phyloP scores from a whole-genome alignment of 2,329 filamentous ascomycete species.

The Penicillium digitatum region DNA sequence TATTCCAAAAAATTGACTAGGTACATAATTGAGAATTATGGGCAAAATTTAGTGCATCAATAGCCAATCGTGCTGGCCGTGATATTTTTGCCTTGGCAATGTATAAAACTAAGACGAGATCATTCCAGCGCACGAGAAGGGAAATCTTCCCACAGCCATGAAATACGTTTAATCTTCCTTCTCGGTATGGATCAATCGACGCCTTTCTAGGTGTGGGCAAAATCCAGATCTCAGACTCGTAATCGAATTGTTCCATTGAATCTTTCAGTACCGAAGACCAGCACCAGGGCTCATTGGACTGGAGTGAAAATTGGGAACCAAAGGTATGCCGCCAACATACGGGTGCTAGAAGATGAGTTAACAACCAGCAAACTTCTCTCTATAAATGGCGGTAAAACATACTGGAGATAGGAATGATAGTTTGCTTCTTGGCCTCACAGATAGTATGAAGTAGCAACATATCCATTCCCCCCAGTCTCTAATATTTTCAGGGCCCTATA shows the following conservation, averaged over 20 bases:
- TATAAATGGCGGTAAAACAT: background rate
- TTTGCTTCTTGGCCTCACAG: background rate
- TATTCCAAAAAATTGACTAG: background rate
- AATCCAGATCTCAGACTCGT: too few relatives aligned
- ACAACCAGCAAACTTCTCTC: background rate
- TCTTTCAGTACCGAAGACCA: background rate
- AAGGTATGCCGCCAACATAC: background rate
- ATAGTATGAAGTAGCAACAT: background rate
- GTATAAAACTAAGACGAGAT: background rate
- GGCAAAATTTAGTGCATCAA: background rate
- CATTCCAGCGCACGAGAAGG: background rate
- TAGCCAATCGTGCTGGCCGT: background rate
- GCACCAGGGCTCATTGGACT: background rate
- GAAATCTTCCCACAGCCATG: background rate
- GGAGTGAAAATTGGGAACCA: background rate
- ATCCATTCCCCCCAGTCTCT: background rate
- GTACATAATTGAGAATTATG: background rate
- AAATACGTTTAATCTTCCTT: too few relatives aligned
- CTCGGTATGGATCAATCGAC: too few relatives aligned
- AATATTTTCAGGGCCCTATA: background rate
- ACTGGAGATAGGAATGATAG: background rate
- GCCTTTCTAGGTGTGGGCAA: too few relatives aligned
- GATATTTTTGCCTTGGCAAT: background rate
- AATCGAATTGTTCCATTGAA: too few relatives aligned
- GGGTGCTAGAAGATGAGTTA: background rate